These are phyloP conservation scores for Mycosphaerella sp. DNA, from an alignment of 2,329 filamentous ascomycete species.

Conservation along the genomic window DNA sequence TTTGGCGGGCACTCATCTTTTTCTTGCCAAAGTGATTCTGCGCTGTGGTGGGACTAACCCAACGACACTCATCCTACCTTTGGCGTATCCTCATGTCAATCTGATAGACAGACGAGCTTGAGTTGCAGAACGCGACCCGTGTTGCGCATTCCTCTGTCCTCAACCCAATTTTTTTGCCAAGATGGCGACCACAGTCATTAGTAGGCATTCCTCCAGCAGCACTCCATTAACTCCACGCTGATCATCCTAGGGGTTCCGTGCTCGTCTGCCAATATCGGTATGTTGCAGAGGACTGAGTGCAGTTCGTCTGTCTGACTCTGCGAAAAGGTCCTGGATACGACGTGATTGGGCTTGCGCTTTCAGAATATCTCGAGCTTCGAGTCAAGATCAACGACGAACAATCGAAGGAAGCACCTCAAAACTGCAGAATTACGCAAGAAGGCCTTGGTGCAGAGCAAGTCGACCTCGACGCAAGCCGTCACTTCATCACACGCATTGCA, in stretches of 20 bases:
- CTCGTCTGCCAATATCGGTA: background rate
- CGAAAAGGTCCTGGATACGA: conserved; percentile 74
- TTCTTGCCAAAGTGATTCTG: no score
- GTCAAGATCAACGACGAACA: conserved; percentile 63
- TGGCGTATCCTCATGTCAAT: background rate
- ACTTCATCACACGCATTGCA: conserved; percentile 89
- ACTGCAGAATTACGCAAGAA: conserved; percentile 88
- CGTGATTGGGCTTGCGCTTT: conserved; percentile 90
- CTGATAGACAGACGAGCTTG: background rate
- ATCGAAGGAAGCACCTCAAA: conserved; percentile 57
- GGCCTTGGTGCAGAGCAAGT: conserved; percentile 74
- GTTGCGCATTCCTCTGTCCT: background rate
- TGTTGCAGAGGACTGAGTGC: background rate
- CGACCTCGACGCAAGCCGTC: conserved; percentile 73
- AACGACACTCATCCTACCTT: background rate
- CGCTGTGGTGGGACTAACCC: background rate
- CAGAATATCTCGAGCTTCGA: conserved; percentile 83
- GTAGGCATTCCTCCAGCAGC: background rate
- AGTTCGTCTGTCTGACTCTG: background rate
- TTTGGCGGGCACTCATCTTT: no score
- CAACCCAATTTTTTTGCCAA: background rate
- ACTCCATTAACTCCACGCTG: background rate
- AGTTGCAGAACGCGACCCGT: background rate
- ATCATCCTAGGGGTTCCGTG: background rate
- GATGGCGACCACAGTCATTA: background rate